Base-by-base conservation (phyloP, 352 stramenopile species). In the Phytopythium boreale region DNA sequence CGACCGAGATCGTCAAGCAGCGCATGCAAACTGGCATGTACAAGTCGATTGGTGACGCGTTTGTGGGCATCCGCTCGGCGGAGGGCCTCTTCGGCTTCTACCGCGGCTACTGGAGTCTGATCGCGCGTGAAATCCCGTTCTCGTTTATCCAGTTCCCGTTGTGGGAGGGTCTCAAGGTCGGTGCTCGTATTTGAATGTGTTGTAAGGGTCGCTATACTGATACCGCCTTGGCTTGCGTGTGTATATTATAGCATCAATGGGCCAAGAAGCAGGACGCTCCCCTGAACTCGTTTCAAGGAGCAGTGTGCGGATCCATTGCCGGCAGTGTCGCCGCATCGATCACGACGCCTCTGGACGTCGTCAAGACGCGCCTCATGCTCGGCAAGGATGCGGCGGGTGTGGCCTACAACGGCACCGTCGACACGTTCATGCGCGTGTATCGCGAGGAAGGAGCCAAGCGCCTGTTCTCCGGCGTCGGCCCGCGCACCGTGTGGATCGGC, bases 331-430 rank as follows among this genome's bases (percentile, higher is more conserved):
- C 98, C 2, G 97, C 97, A 9, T 98, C 80, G 8, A 82, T 99
- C 44, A 99, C 98, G n/a, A 99, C 98, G n/a, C 98, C 98, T 27
- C 77, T 99, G 17, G 98, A 99, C 73, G 97, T 99, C 2, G 85
- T 99, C 57, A 99, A 99, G 80, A 99, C 98, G 63, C 88, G 97
- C 26, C 70, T 99, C 26, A 99, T 99, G 97, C 84, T 99, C n/a
- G 87, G 88, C 58, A 94, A 91, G 82, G 97, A 99, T 64, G 93
- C 87, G 52, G 77, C 97, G 56, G 97, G 93, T 14, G 85, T 96
- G 36, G 66, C 75, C 17, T 99, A 99, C 76, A 81, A 78, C 8
- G 92, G 93, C 63, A 95, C 93, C 7, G 51, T 93, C 19, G 87
- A 97, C 75, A 98, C 96, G 2, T 83, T 98, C 43, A 75, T 77